Evolutionary conservation across 805 yeast genomes (phyloP), one percentile per base, ranked within the genome.

Genomic region (Cyberlindnera mrakii): DNA sequence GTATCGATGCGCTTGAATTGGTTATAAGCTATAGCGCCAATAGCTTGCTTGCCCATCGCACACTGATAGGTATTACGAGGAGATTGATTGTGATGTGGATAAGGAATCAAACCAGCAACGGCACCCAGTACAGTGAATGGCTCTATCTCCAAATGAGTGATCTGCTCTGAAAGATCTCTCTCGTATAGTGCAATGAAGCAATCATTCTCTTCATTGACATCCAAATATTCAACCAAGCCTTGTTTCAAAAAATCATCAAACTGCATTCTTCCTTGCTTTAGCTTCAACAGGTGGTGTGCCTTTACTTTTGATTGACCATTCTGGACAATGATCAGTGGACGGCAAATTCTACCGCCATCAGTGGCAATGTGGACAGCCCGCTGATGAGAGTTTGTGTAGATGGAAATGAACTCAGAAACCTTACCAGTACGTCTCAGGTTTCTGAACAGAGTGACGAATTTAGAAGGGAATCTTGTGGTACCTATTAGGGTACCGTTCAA

Each of bases 31-130:
- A 93, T 93, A 3, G 98, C 98, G 54, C 99, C 99, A 65, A 93
- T 91, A n/a, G 99, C 99, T 70, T 93, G 99, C 67, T 88, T 88
- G 80, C 96, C 96, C 96, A 86, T 86, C 60, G 95, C 96, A 74
- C 95, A 86, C 66, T 86, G 96, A 66, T 86, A 86, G 5, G 95
- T 86, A 65, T 86, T 86, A 72, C 96, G 79, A 35, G 96, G 96
- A 5, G 95, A 85, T 67, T 86, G 96, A 66, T 86, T 86, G 62
- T 86, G 96, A 60, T 86, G 95, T 37, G 96, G 96, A 58, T 87
- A 86, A 16, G 96, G 96, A 71, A 86, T 86, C 54, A 86, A 72
- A 23, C 96, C 95, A 0, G 96, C 96, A 43, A 87, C 96, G 0
- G 96, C 96, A 44, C 96, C 96, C 29, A 88, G 68, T 3, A 88